phyloP scores from a whole-genome alignment of 176 grass and related monocot genomes.

The Miscanthus lutarioriparius region DNA sequence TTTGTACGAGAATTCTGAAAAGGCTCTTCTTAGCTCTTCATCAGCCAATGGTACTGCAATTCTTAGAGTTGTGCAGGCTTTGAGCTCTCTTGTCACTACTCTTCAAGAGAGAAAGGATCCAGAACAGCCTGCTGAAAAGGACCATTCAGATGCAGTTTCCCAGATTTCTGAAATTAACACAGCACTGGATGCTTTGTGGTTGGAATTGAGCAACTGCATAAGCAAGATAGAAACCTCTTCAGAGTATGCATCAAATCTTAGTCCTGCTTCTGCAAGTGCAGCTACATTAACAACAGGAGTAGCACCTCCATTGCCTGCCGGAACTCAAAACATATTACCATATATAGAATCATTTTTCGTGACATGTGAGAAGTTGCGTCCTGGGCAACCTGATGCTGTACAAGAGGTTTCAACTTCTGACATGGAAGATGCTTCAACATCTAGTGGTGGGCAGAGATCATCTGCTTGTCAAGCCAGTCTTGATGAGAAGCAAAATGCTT shows the following conservation, averaged over 20 bases:
- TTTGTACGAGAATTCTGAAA: slow-evolving; percentile 80
- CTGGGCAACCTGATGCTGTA: slow-evolving; percentile 63
- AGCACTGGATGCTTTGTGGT: slow-evolving; percentile 81
- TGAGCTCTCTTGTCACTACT: slow-evolving; percentile 89
- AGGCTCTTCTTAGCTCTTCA: slow-evolving; percentile 90
- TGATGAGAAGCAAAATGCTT: slow-evolving; percentile 83
- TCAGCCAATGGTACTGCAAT: slow-evolving; percentile 93
- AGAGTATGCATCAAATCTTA: slow-evolving; percentile 56
- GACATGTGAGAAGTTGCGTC: slow-evolving; percentile 87
- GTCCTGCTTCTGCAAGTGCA: slow-evolving; percentile 57
- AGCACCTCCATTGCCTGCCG: slow-evolving; percentile 77
- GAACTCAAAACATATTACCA: slow-evolving; percentile 96
- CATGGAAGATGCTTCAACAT: slow-evolving; percentile 76
- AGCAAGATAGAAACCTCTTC: slow-evolving; percentile 95
- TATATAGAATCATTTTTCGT: slow-evolving; percentile 99
- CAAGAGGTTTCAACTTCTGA: slow-evolving; percentile 77
- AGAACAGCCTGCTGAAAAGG: slow-evolving; percentile 49
- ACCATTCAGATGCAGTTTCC: slow-evolving; percentile 61
- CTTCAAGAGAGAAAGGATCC: slow-evolving; percentile 82
- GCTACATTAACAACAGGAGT: slow-evolving; percentile 59
- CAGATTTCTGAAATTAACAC: slow-evolving; percentile 85
- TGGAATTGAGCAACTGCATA: slow-evolving; percentile 94
- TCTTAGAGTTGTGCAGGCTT: slow-evolving; percentile 88
- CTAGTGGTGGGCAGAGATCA: slow-evolving; percentile 58
- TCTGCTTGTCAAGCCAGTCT: slow-evolving; percentile 45